Evolutionary conservation across 2,329 filamentous ascomycete species (phyloP).

Genomic region (Colletotrichum brevisporum): DNA sequence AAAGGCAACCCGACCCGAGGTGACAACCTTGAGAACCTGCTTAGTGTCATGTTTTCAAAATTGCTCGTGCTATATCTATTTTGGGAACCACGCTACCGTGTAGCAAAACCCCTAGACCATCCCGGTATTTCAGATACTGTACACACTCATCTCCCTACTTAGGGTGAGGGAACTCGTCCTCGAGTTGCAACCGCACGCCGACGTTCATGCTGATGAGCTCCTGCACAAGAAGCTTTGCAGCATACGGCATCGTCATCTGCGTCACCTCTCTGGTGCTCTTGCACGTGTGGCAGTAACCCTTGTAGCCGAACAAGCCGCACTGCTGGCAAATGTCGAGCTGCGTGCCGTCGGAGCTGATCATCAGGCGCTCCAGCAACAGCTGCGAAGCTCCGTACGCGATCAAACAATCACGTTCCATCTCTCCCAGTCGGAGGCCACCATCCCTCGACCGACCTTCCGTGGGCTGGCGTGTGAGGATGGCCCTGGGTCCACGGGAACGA

Average conservation of each 20-base stretch:
- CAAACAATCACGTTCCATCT: slow-evolving; percentile 99
- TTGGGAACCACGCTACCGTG: slow-evolving; percentile 26
- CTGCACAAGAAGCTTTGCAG: slow-evolving; percentile 95
- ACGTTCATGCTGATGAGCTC: slow-evolving; percentile 99
- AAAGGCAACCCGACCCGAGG: too few relatives aligned
- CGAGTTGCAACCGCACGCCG: slow-evolving; percentile 89
- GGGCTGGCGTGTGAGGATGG: slow-evolving; percentile 93
- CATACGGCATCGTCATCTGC: slow-evolving; percentile 97
- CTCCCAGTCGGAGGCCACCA: slow-evolving; percentile 91
- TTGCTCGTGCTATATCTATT: slow-evolving; percentile 28
- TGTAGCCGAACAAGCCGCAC: slow-evolving; percentile 95
- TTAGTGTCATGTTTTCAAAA: too few relatives aligned
- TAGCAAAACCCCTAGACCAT: slow-evolving; percentile 34
- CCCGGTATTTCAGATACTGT: slow-evolving; percentile 30
- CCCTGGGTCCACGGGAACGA: slow-evolving; percentile 88
- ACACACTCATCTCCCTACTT: slow-evolving; percentile 43
- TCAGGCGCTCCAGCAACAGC: slow-evolving; percentile 90
- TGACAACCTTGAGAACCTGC: too few relatives aligned
- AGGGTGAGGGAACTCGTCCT: slow-evolving; percentile 90
- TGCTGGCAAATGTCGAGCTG: slow-evolving; percentile 93
- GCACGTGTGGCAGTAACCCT: slow-evolving; percentile 95
- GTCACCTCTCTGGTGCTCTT: slow-evolving; percentile 87
- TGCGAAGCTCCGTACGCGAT: slow-evolving; percentile 98
- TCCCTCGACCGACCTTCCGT: slow-evolving; percentile 95
- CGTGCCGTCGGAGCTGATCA: slow-evolving; percentile 93